A percentile compares a stretch with the other conserved stretches of the same genome.
Evolutionary conservation across 75 land plant genomes (phyloP).

Genomic region (Larix kaempferi): DNA sequence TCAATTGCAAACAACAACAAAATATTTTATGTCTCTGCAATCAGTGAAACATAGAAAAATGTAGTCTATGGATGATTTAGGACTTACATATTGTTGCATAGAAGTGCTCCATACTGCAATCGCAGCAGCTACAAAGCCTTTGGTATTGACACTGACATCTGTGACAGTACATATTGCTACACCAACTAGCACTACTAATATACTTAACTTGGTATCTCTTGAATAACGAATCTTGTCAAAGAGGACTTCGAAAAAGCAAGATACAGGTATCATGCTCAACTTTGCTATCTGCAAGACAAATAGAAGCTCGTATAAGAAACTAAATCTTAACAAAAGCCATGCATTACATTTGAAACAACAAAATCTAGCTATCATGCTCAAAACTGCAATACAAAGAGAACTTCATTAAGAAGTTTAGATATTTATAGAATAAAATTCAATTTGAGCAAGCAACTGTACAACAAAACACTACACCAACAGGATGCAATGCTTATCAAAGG

Average conservation of each 20-base stretch:
- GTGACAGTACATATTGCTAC: slow-evolving; percentile 94
- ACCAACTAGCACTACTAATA: slow-evolving; percentile 76
- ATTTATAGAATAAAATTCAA: too few species aligned
- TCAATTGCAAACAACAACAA: background rate
- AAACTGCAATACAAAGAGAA: background rate
- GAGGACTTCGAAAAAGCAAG: slow-evolving; percentile 83
- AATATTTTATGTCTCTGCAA: background rate
- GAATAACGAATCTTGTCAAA: slow-evolving; percentile 91
- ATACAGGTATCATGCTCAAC: slow-evolving; percentile 95
- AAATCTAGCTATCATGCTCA: background rate
- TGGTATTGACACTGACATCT: slow-evolving; percentile 92
- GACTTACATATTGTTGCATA: slow-evolving; percentile 93
- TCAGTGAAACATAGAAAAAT: background rate
- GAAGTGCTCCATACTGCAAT: slow-evolving; percentile 96
- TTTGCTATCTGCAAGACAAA: slow-evolving; percentile 76
- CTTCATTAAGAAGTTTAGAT: background rate
- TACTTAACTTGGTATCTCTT: slow-evolving; percentile 85
- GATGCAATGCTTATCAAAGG: background rate
- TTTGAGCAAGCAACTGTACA: background rate
- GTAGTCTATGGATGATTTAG: background rate
- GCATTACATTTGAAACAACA: background rate
- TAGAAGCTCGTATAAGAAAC: slow-evolving; percentile 10
- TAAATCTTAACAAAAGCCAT: background rate
- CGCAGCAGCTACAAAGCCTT: slow-evolving; percentile 83
- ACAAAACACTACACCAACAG: background rate